Percentiles rank a stretch among this genome's conserved stretches.
Evolutionary conservation across 1,284 basidiomycete species (phyloP).

Genomic region (Sanghuangporus baumii): DNA sequence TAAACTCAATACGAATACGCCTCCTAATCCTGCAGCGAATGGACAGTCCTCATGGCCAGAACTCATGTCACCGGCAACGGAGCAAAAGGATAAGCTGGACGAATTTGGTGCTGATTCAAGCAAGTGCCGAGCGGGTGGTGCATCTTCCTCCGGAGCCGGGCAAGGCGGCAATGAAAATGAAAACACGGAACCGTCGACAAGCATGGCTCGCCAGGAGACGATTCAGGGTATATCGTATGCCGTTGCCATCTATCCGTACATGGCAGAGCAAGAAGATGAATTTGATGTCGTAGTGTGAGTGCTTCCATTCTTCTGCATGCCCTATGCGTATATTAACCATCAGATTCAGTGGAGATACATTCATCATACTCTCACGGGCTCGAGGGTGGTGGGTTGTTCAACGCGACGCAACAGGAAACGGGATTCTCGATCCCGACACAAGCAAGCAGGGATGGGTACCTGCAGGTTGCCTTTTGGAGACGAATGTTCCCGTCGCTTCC

Average conservation of each 20-base stretch:
- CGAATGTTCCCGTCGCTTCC: slow-evolving; percentile 70
- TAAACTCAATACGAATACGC: slow-evolving; percentile 25
- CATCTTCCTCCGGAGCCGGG: slow-evolving; percentile 19
- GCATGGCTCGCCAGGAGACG: slow-evolving; percentile 42
- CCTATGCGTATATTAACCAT: neutral
- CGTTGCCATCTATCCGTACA: slow-evolving; percentile 91
- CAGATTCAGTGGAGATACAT: slow-evolving; percentile 72
- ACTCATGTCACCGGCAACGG: slow-evolving; percentile 53
- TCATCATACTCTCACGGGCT: slow-evolving; percentile 89
- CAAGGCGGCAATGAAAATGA: slow-evolving; percentile 25
- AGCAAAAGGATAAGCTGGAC: slow-evolving; percentile 35
- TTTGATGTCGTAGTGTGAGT: slow-evolving; percentile 95
- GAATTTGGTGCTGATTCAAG: slow-evolving; percentile 21
- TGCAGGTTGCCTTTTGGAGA: slow-evolving; percentile 92
- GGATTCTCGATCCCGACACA: slow-evolving; percentile 70
- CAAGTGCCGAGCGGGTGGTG: slow-evolving; percentile 9
- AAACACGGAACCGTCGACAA: slow-evolving; percentile 26
- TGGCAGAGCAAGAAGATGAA: slow-evolving; percentile 95
- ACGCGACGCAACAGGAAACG: slow-evolving; percentile 82
- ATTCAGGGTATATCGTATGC: slow-evolving; percentile 75
- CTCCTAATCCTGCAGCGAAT: slow-evolving; percentile 46
- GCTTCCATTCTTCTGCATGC: slow-evolving; percentile 13
- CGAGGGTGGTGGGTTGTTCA: slow-evolving; percentile 99
- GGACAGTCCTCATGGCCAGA: slow-evolving; percentile 69
- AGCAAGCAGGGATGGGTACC: slow-evolving; percentile 84